Conservation (phyloP, 805 yeast genomes). For the Naumovozyma castellii region DNA sequence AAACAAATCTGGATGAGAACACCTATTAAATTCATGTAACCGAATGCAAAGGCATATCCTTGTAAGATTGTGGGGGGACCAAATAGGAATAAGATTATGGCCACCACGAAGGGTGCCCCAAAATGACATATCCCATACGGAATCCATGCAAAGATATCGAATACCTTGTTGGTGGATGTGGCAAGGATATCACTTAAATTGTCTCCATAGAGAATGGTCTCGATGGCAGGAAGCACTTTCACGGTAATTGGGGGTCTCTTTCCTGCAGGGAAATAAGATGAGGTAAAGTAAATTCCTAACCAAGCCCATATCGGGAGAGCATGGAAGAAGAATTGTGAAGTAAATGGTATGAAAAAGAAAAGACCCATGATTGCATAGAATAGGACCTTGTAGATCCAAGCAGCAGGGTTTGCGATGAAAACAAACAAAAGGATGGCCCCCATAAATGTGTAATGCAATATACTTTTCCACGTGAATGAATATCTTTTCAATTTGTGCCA, state of each 20-base stretch:
- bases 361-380: constrained; percentile 33
- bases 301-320: constrained; percentile 79
- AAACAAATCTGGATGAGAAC: constrained; percentile 71
- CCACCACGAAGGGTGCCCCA: constrained; percentile 80
- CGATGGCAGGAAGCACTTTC: constrained; percentile 81
- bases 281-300: constrained; percentile 72
- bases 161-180: constrained; percentile 47
- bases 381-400: constrained; percentile 31
- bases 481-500: constrained; percentile 35
- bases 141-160: constrained; percentile 82
- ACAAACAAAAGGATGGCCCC: constrained; percentile 47
- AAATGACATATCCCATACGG: constrained; percentile 91
- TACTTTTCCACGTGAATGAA: constrained; percentile 39
- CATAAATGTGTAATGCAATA: constrained; percentile 42
- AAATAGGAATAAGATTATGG: constrained; percentile 66
- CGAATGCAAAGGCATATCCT: constrained; percentile 84
- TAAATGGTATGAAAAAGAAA: constrained; percentile 57
- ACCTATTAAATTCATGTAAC: constrained; percentile 83
- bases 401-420: constrained; percentile 47
- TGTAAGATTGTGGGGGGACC: constrained; percentile 84
- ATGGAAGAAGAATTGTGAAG: constrained; percentile 73
- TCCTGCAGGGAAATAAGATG: constrained; percentile 61
- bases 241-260: constrained; percentile 84
- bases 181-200: constrained; percentile 77
- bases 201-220: constrained; percentile 85